Evolutionary conservation across 75 land plant species (phyloP), one percentile per base, ranked within the genome.

Genomic region (Pinus albicaulis): DNA sequence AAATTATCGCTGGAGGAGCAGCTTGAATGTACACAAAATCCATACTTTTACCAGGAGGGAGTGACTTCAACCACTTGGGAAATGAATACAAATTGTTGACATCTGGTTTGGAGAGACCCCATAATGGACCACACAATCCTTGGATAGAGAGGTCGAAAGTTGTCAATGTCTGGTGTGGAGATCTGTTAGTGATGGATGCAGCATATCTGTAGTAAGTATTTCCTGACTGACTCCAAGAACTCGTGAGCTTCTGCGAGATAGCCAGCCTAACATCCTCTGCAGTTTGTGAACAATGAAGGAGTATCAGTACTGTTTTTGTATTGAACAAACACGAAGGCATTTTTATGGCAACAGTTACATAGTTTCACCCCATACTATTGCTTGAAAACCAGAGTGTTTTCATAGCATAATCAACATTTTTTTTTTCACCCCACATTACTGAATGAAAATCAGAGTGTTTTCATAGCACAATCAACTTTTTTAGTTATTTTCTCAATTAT

Each of bases 121-220:
- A 85, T 16, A 81, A 5, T 3, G 83, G 77, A 16, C 87, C 87
- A 25, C 75, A 58, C 24, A 85, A 26, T 19, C 59, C 19, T 12
- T 85, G 48, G 28, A 85, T 57, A 31, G 73, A 23, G 22, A 85
- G 16, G 14, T 38, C 58, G 28, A 78, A 13, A 25, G 59, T 7
- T 28, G 22, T 23, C 15, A 85, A 57, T 26, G 73, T 76, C 20
- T 66, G 44, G 23, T 34, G 44, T 44, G 72, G 78, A 36, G 80
- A 71, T 34, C 31, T 34, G 59, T 85, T 85, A n/a, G 61, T 77
- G 17, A 82, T 53, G 6, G 62, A 36, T 26, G 62, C 87, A 23
- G 26, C 52, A 55, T 85, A 82, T 68, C 75, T 78, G 66, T 82
- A 78, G 74, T 78, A 85, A 17, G 26, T 62, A 20, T 55, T 73